Conservation (phyloP, 352 stramenopile genomes). For the Salisapilia sapeloensis region DNA sequence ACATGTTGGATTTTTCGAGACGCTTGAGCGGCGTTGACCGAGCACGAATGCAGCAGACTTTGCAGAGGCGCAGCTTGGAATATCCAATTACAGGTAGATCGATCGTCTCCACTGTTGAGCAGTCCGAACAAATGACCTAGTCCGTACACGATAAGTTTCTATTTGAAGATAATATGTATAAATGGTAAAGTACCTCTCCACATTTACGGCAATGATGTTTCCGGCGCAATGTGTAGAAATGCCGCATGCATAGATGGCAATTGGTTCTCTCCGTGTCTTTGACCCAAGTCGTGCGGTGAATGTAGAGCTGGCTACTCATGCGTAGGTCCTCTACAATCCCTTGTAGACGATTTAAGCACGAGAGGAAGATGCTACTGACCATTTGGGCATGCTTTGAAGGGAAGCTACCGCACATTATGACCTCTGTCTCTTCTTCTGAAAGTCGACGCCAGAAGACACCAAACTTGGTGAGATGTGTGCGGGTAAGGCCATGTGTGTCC, state of each 20-base stretch:
- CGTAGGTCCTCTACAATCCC: slow-evolving; percentile 56
- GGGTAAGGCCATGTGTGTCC: slow-evolving; percentile 40
- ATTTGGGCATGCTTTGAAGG: slow-evolving; percentile 46
- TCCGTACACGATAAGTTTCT: too few relatives aligned
- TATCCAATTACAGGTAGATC: slow-evolving; percentile 56
- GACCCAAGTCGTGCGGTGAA: slow-evolving; percentile 56
- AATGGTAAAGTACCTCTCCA: too few relatives aligned
- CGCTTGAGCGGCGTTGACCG: slow-evolving; percentile 51
- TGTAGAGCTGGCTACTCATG: slow-evolving; percentile 56
- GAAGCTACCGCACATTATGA: slow-evolving; percentile 66
- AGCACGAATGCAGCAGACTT: slow-evolving; percentile 58
- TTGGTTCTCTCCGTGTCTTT: slow-evolving; percentile 50
- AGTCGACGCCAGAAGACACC: slow-evolving; percentile 56
- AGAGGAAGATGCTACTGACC: slow-evolving; percentile 28
- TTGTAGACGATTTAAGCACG: slow-evolving; percentile 31
- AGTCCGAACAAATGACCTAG: slow-evolving; percentile 72
- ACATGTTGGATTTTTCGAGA: slow-evolving; percentile 35
- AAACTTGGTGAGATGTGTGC: slow-evolving; percentile 39
- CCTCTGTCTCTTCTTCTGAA: slow-evolving; percentile 53
- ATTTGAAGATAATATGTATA: too few relatives aligned
- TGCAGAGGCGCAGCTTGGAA: slow-evolving; percentile 67
- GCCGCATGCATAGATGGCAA: slow-evolving; percentile 62
- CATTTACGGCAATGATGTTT: slow-evolving; percentile 76
- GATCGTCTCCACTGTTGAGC: slow-evolving; percentile 47
- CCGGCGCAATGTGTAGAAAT: slow-evolving; percentile 52